Conservation (phyloP, 2,329 filamentous ascomycete species). For the Trichoderma guizhouense region DNA sequence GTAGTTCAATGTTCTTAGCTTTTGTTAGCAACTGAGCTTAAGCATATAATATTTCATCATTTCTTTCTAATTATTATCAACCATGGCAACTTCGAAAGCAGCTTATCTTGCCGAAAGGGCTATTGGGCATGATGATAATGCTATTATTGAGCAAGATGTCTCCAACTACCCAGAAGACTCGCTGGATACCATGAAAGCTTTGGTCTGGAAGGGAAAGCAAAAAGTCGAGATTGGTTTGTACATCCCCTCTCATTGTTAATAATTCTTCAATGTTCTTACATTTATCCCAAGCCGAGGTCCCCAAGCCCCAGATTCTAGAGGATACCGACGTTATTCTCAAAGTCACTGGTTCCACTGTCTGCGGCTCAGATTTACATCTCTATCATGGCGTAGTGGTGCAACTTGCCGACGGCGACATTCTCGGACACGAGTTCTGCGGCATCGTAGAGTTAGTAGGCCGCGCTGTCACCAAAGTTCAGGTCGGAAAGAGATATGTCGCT, state of each 20-base stretch:
- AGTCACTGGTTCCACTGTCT: conserved; percentile 63
- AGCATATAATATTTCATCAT: too few species aligned
- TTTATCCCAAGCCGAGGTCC: conserved; percentile 50
- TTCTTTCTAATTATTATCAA: neutral
- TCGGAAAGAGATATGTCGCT: conserved; percentile 71
- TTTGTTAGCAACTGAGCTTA: neutral
- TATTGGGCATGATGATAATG: conserved; percentile 67
- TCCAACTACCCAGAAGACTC: conserved; percentile 51
- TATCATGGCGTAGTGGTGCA: conserved; percentile 55
- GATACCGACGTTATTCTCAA: conserved; percentile 75
- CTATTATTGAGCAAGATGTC: conserved; percentile 66
- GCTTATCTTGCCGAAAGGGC: conserved; percentile 64
- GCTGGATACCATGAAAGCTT: conserved; percentile 69
- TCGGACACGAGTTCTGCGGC: conserved; percentile 62
- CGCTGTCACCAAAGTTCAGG: conserved; percentile 52
- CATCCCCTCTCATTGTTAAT: neutral
- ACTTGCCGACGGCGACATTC: conserved; percentile 61
- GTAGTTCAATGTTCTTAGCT: neutral
- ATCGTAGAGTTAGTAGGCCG: conserved; percentile 55
- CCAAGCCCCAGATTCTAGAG: conserved; percentile 71
- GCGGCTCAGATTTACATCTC: conserved; percentile 58
- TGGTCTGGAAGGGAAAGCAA: conserved; percentile 81
- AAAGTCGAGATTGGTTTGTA: conserved; percentile 61
- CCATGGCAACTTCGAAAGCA: conserved; percentile 48
- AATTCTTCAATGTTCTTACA: neutral